Conservation (phyloP, 495 filamentous ascomycete species). For the Podospora bellae-mahoneyi region DNA sequence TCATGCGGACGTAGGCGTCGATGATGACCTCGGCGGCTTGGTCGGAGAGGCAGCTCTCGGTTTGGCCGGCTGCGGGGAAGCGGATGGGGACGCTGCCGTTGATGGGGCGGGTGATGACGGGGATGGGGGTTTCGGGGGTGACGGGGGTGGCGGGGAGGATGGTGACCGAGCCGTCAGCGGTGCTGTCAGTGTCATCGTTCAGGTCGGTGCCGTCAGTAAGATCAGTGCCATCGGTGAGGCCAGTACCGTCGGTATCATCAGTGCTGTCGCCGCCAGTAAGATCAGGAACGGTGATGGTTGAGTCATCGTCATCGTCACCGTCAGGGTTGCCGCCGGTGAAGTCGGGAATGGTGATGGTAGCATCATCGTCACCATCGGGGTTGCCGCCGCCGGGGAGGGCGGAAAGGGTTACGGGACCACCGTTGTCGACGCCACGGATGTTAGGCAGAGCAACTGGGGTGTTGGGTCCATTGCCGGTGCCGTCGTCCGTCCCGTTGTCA, state of each 20-base stretch:
- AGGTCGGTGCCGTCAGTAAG: neutral
- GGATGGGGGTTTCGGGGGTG: neutral
- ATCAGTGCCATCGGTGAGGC: neutral
- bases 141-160: neutral
- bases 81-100: neutral
- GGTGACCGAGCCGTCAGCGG: neutral
- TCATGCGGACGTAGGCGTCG: conserved; percentile 26
- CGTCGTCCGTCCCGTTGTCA: neutral
- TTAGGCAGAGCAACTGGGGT: neutral
- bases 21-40: conserved; percentile 22
- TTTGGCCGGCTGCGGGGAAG: neutral
- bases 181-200: neutral
- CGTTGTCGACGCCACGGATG: neutral
- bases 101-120: neutral
- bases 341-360: neutral
- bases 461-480: neutral
- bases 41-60: conserved; percentile 17
- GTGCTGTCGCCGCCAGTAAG: neutral
- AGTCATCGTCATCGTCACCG: neutral
- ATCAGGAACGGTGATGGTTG: neutral
- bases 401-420: neutral
- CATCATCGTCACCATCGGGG: neutral
- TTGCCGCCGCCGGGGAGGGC: neutral
- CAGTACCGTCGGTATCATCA: neutral
- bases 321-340: neutral